Conservation (phyloP, 129 eudicot species). For the Silybum marianum region DNA sequence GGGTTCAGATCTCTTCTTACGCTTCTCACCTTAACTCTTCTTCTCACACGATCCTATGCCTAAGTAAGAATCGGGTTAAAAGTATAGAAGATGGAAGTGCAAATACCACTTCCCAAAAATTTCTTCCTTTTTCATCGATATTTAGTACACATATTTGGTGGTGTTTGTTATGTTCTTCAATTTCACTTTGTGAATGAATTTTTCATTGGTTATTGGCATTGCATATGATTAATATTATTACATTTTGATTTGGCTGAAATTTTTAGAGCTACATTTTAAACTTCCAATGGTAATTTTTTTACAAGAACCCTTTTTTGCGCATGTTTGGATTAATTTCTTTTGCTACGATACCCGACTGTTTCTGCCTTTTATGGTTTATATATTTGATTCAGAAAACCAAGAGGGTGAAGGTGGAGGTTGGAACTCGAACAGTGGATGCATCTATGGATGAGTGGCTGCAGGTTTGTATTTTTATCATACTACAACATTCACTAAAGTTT, state of each 20-base stretch:
- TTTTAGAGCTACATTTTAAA: neutral
- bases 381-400: constrained; percentile 63
- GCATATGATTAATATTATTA: neutral
- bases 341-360: neutral
- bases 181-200: neutral
- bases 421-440: constrained; percentile 83
- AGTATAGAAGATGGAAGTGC: neutral
- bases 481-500: neutral
- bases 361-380: neutral
- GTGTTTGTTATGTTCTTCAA: neutral
- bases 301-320: neutral
- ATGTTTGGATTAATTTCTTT: neutral
- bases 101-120: neutral
- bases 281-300: neutral
- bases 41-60: too few species aligned
- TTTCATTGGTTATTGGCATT: neutral
- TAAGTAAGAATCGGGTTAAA: neutral
- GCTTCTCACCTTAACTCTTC: too few species aligned
- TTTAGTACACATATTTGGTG: neutral
- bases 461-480: constrained; percentile 50
- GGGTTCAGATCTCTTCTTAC: too few species aligned
- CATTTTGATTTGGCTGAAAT: neutral
- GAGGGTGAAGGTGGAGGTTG: constrained; percentile 96
- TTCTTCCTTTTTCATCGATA: neutral
- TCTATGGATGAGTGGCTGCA: constrained; percentile 95